Conservation (phyloP, 2,329 filamentous ascomycete species). For the Monosporascus sp. region DNA sequence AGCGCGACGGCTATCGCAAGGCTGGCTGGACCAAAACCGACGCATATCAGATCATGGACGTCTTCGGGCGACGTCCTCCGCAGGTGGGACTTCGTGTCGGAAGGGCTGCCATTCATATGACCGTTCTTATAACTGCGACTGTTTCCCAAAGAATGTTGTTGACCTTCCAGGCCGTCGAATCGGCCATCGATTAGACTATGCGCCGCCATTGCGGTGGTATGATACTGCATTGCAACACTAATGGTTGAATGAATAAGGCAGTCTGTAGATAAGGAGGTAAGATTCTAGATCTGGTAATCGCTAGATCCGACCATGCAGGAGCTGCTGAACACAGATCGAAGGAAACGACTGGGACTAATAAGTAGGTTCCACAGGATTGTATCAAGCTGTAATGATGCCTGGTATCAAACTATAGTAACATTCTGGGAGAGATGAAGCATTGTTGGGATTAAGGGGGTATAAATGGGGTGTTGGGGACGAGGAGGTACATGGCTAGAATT, state of each 20-base stretch:
- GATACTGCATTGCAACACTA: neutral
- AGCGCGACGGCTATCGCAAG: slow-evolving; percentile 84
- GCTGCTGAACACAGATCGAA: neutral
- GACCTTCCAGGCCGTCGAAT: neutral
- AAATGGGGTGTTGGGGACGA: neutral
- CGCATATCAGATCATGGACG: slow-evolving; percentile 78
- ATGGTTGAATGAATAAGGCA: neutral
- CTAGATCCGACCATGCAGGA: slow-evolving; percentile 3
- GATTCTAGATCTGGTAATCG: neutral
- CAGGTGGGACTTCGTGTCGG: slow-evolving; percentile 35
- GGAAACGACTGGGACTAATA: neutral
- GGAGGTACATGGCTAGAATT: neutral
- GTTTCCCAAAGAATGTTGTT: neutral
- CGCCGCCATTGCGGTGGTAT: neutral
- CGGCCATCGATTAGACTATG: neutral
- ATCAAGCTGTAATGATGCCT: neutral
- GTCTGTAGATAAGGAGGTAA: neutral
- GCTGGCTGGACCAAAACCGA: slow-evolving; percentile 90
- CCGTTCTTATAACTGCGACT: neutral
- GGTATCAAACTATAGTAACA: neutral
- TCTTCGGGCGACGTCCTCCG: slow-evolving; percentile 52
- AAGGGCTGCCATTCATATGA: neutral
- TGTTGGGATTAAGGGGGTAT: neutral
- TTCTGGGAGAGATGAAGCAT: neutral
- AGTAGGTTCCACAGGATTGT: neutral